Base-by-base conservation (phyloP, 305 asterid species). In the Solanum hybrid region DNA sequence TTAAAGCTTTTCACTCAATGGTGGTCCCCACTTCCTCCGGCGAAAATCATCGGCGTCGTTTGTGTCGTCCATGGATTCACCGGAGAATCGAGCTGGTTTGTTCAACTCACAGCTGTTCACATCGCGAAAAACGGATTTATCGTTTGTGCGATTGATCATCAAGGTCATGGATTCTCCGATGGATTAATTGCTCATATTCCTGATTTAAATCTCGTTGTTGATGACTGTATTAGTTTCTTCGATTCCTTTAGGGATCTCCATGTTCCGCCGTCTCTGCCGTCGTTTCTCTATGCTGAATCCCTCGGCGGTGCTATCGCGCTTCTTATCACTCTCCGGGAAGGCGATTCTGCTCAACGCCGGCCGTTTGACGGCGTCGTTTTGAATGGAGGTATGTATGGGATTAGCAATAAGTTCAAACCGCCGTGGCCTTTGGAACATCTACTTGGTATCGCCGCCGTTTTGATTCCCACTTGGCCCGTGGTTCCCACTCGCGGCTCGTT, bases 351-450 rank as follows among this genome's bases (percentile, higher is more conserved):
- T 85, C 94, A 97, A 80, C 93, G 79, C 36, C 92, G 89, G 90
- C 90, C 64, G 79, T 97, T 93, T 88, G 95, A 95, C 89, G 99
- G 99, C 85, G 94, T 95, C 66, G 98, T 97, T 10, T 79, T 97
- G 94, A 97, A 96, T 81, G 99, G 98, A 38, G 98, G 98, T 79
- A 97, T 97, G 99, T 97, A 96, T 86, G 99, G 99, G 85, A 95
- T 97, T 14, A 96, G 98, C 80, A 95, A 93, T 24, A 97, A 96
- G 96, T 91, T 95, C 82, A 97, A 96, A 93, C 99, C 99, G 14
- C 95, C 96, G 81, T 97, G 99, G 99, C 99, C 99, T 73, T 64
- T 97, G 94, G 99, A 97, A 91, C 96, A 97, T 92, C 94, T 97
- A 36, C 96, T 97, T 5, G 95, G 95, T 4, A 66, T 95, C 20